Evolutionary conservation across 805 yeast species (phyloP), one percentile per base, ranked within the genome.

Genomic region (Barnettozyma pratensis): DNA sequence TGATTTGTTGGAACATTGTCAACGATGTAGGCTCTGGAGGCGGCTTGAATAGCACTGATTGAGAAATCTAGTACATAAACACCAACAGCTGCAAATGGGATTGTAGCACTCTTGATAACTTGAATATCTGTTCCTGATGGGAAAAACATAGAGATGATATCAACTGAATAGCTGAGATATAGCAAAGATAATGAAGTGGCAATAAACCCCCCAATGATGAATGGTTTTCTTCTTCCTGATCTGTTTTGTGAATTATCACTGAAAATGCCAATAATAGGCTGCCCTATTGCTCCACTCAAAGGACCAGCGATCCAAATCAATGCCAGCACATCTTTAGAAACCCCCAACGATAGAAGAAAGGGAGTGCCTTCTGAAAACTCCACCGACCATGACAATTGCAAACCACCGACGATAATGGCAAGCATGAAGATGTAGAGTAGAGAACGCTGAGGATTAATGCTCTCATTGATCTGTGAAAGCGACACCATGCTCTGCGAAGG

Each of bases 261-360:
- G 41, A 77, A 56, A 7, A 78, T 67, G 0, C 87, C 87, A 37
- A 81, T 76, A 4, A 81, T 66, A 0, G 87, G 87, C 61, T 81
- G 87, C 0, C 84, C 84, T 26, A 81, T 53, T 0, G 82, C 71
- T 1, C 87, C 87, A 11, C 83, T 75, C 12, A 80, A 56, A 0
- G 87, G 87, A 2, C 87, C 85, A 1, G 85, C 85, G 26, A 81
- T 71, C 87, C 87, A 81, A 4, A 81, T 74, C 41, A 81, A 64
- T 6, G 84, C 80, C 54, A 81, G 61, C 0, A 72, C 56, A 26
- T 77, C 73, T 55, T 79, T 80, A 2, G 85, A 75, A 42, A 81
- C 67, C 5, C 87, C 87, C n/a, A 81, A 63, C 0, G 83, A 77
- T n/a, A 80, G 62, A 12, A 81, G 59, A 54, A 74, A 80, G 0